These are phyloP conservation scores for Saturnispora besseyi DNA, from an alignment of 805 yeast species.

Conservation along the genomic window DNA sequence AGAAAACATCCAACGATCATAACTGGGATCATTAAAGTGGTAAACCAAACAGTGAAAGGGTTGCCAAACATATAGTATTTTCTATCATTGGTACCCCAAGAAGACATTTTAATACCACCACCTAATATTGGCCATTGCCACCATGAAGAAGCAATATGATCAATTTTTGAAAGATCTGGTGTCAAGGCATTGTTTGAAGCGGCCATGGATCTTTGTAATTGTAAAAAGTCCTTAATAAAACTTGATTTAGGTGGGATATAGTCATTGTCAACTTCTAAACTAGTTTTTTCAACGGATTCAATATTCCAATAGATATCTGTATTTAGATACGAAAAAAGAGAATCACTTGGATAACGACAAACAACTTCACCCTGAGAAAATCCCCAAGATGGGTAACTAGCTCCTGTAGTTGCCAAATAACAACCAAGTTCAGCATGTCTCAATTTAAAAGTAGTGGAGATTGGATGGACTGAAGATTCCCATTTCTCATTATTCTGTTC, in stretches of 20 bases:
- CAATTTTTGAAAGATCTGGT: constrained; percentile 65
- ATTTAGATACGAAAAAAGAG: constrained; percentile 28
- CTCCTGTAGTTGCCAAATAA: constrained; percentile 78
- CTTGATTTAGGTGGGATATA: constrained; percentile 38
- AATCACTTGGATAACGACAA: constrained; percentile 42
- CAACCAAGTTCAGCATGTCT: constrained; percentile 63
- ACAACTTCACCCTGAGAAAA: constrained; percentile 90
- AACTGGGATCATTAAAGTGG: constrained; percentile 3
- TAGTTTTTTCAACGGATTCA: constrained; percentile 54
- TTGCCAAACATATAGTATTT: constrained; percentile 58
- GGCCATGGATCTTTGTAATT: constrained; percentile 72
- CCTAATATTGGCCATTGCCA: constrained; percentile 78
- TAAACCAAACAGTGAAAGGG: constrained; percentile 25
- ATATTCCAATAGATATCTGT: constrained; percentile 75
- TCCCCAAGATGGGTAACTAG: constrained; percentile 89
- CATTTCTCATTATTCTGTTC: constrained; percentile 35
- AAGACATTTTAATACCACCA: constrained; percentile 68
- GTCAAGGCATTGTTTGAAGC: constrained; percentile 75
- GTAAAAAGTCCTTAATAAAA: constrained; percentile 61
- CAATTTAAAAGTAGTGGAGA: constrained; percentile 75
- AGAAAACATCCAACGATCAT: constrained; percentile 15
- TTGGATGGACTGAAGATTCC: constrained; percentile 53
- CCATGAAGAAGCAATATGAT: constrained; percentile 62
- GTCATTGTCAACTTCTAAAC: constrained; percentile 29
- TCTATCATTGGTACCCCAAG: constrained; percentile 48